A percentile compares a stretch with the other conserved stretches of the same genome.
Evolutionary conservation across 208 protist genomes (phyloP).

Genomic region (Trichomonas gallinae): DNA sequence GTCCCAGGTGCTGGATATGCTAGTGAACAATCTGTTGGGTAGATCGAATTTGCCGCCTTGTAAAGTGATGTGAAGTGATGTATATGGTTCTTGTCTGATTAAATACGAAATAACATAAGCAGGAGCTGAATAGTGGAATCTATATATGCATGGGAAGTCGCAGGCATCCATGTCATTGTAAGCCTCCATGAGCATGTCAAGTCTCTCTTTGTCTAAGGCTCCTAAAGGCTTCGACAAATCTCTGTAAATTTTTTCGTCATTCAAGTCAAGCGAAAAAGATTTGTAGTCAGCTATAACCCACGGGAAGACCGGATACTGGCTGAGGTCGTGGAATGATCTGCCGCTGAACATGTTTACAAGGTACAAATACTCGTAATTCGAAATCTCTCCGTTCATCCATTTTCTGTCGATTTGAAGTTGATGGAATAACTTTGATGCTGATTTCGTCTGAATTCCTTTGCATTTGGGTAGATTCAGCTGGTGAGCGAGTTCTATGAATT

Average conservation of each 20-base stretch:
- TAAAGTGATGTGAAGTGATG: neutral
- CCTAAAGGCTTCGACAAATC: neutral
- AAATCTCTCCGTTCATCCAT: conserved; percentile 9
- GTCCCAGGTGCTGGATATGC: neutral
- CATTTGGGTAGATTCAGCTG: neutral
- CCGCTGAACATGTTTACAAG: conserved; percentile 80
- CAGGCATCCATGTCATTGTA: neutral
- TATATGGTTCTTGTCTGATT: neutral
- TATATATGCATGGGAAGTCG: neutral
- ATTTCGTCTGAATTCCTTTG: neutral
- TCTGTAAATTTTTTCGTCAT: neutral
- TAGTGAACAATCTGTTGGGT: neutral
- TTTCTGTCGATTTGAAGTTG: neutral
- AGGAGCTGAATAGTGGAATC: neutral
- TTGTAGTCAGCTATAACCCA: conserved; percentile 37
- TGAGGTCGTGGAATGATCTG: conserved; percentile 80
- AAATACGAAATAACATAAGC: neutral
- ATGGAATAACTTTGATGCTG: neutral
- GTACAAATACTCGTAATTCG: conserved; percentile 27
- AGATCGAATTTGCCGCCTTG: neutral
- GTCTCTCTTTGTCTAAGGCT: neutral
- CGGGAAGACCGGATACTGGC: conserved; percentile 93
- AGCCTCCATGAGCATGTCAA: neutral
- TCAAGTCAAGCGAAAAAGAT: neutral
- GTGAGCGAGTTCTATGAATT: neutral